Evolutionary conservation across 345 rosid species (phyloP).

Genomic region (Syzygium aqueum): DNA sequence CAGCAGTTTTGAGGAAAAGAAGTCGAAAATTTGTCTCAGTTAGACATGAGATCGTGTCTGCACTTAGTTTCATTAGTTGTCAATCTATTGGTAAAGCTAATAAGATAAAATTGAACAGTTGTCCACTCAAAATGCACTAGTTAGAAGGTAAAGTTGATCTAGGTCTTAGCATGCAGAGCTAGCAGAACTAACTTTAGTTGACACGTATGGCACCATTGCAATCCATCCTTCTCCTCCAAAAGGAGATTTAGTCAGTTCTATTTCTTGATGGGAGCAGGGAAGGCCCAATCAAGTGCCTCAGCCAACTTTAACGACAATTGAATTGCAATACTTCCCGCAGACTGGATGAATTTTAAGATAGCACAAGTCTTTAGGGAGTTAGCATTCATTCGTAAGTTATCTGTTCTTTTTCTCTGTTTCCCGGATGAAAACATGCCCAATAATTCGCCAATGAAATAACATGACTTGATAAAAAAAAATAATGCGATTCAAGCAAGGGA

Average conservation of each 20-base stretch:
- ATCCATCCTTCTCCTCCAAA: neutral
- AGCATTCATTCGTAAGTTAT: neutral
- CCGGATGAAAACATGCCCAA: neutral
- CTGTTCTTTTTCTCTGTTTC: neutral
- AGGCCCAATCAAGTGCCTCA: neutral
- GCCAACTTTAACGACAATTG: neutral
- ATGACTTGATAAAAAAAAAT: neutral
- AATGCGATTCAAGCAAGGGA: neutral
- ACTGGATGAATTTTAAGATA: neutral
- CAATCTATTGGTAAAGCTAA: neutral
- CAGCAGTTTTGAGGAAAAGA: neutral
- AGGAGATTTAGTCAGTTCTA: neutral
- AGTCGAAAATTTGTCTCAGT: neutral
- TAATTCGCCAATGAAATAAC: neutral
- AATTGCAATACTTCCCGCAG: neutral
- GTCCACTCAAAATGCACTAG: neutral
- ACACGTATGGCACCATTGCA: neutral
- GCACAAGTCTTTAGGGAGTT: neutral
- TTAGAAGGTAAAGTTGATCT: neutral
- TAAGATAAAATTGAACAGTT: neutral
- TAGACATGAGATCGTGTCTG: neutral
- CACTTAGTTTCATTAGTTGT: neutral
- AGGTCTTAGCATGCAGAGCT: neutral
- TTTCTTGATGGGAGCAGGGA: neutral
- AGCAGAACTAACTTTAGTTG: neutral